These are phyloP conservation scores for Fusarium fujikuroi DNA, from an alignment of 2,329 filamentous ascomycete species.

Conservation along the genomic window DNA sequence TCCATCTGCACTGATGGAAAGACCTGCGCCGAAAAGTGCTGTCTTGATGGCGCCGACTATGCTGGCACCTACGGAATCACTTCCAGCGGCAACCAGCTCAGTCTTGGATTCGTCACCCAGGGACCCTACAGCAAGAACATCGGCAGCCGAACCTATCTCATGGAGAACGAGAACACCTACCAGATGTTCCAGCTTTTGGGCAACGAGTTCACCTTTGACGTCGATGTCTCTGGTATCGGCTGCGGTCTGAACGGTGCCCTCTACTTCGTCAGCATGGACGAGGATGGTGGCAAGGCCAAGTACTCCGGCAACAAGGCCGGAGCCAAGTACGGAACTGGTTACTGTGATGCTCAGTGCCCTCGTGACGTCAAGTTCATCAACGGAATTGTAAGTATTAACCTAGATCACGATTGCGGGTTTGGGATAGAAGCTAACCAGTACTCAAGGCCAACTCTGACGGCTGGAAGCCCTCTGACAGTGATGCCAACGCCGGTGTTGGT, in stretches of 20 bases:
- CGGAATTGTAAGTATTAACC: conserved; percentile 53
- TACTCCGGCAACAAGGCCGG: conserved; percentile 62
- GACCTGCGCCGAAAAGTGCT: conserved; percentile 61
- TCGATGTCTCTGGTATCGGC: conserved; percentile 73
- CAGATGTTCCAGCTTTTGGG: conserved; percentile 72
- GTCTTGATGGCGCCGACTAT: conserved; percentile 65
- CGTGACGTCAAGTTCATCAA: conserved; percentile 68
- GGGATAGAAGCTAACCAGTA: conserved; percentile 44
- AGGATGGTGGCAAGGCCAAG: conserved; percentile 64
- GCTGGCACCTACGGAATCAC: conserved; percentile 63
- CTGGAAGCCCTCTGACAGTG: conserved; percentile 62
- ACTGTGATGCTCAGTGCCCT: conserved; percentile 64
- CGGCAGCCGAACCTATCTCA: conserved; percentile 70
- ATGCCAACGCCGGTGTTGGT: conserved; percentile 65
- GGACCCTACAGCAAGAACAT: conserved; percentile 59
- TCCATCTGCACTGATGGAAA: conserved; percentile 53
- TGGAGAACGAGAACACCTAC: conserved; percentile 70
- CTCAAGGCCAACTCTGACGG: conserved; percentile 62
- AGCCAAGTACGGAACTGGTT: conserved; percentile 70
- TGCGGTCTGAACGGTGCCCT: conserved; percentile 79
- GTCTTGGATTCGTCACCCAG: conserved; percentile 67
- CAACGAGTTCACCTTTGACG: conserved; percentile 78
- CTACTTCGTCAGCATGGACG: conserved; percentile 72
- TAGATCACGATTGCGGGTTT: not conserved
- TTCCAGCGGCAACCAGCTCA: conserved; percentile 62